Percentiles rank a stretch among this genome's conserved stretches.
phyloP scores from a whole-genome alignment of 1,284 basidiomycete genomes.

The Moesziomyces parantarcticus region DNA sequence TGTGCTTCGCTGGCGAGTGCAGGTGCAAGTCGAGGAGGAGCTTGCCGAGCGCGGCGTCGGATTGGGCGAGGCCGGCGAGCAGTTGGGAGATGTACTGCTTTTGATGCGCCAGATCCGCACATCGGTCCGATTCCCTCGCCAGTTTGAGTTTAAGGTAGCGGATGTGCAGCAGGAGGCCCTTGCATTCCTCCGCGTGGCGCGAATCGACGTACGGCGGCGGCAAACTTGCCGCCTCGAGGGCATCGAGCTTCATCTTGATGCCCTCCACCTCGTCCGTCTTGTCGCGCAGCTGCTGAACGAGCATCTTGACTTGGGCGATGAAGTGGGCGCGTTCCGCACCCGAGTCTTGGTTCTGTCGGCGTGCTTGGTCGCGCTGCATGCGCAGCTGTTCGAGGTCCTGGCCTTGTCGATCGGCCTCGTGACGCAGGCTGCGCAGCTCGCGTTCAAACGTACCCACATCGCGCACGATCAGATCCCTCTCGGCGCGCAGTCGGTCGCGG shows the following conservation, averaged over 20 bases:
- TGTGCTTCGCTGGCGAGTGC: slow-evolving; percentile 5
- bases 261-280: slow-evolving; percentile 28
- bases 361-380: slow-evolving; percentile 28
- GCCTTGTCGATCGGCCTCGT: slow-evolving; percentile 49
- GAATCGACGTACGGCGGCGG: slow-evolving; percentile 25
- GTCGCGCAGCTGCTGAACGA: slow-evolving; percentile 38
- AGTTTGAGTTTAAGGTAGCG: slow-evolving; percentile 91
- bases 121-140: slow-evolving; percentile 82
- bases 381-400: slow-evolving; percentile 48
- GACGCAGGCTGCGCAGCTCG: slow-evolving; percentile 39
- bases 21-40: slow-evolving; percentile 37
- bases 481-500: slow-evolving; percentile 40
- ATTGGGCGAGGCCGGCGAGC: slow-evolving; percentile 24
- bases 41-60: slow-evolving; percentile 23
- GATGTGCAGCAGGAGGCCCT: slow-evolving; percentile 87
- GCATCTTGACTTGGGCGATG: slow-evolving; percentile 25
- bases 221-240: slow-evolving; percentile 10
- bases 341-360: slow-evolving; percentile 14
- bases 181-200: slow-evolving; percentile 82
- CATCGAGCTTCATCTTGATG: slow-evolving; percentile 39
- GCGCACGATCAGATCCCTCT: slow-evolving; percentile 46
- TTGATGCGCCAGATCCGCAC: slow-evolving; percentile 84
- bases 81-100: slow-evolving; percentile 71
- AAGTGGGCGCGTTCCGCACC: slow-evolving; percentile 22
- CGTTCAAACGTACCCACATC: slow-evolving; percentile 54